Evolutionary conservation across 192 early-diverging fungal genomes (phyloP).

Genomic region (Geranomyces variabilis): DNA sequence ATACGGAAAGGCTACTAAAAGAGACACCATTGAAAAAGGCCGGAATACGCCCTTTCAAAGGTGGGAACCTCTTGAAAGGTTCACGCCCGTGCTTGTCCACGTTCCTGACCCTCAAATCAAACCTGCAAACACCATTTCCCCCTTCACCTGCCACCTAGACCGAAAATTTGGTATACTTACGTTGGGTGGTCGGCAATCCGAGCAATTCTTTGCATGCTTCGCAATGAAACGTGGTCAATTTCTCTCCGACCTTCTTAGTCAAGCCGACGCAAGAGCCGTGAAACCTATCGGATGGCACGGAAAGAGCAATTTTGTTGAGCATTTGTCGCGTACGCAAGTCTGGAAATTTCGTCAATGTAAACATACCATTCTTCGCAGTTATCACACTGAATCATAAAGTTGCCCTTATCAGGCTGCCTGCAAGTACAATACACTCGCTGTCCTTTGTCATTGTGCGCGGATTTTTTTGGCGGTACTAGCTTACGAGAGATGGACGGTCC

Average conservation of each 20-base stretch:
- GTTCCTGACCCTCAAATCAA: too few species aligned
- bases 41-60: too few species aligned
- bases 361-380: constrained; percentile 74
- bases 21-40: not conserved
- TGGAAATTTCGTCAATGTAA: not conserved
- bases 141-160: not conserved
- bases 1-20: constrained; percentile 7
- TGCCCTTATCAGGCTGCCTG: constrained; percentile 66
- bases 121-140: too few species aligned
- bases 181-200: not conserved
- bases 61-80: too few species aligned
- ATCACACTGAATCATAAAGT: constrained; percentile 80
- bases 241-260: constrained; percentile 55
- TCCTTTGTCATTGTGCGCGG: constrained; percentile 44
- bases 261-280: constrained; percentile 65
- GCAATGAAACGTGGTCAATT: constrained; percentile 47
- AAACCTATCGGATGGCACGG: constrained; percentile 50
- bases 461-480: constrained; percentile 43
- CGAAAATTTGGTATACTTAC: constrained; percentile 25
- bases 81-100: too few species aligned
- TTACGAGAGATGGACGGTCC: constrained; percentile 29
- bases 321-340: not conserved
- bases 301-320: not conserved
- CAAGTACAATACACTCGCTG: constrained; percentile 75
- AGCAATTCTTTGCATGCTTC: constrained; percentile 37